phyloP scores from a whole-genome alignment of 192 early-diverging fungal species.

The Funneliformis geosporum region DNA sequence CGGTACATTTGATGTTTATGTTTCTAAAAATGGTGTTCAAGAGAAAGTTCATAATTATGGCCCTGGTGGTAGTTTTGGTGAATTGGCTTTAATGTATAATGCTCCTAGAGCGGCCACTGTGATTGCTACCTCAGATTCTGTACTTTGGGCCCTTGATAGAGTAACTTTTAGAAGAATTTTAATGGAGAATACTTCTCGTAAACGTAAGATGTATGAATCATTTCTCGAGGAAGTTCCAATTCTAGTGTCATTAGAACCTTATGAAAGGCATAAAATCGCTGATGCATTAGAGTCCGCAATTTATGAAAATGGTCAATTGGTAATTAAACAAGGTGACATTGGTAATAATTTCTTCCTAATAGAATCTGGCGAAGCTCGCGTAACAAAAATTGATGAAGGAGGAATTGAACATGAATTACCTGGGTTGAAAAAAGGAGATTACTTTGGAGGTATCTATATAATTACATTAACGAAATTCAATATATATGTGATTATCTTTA shows the following conservation, averaged over 20 bases:
- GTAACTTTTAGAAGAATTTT: slow-evolving; percentile 95
- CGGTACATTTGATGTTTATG: slow-evolving; percentile 90
- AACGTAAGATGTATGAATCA: slow-evolving; percentile 93
- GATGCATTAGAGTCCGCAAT: slow-evolving; percentile 94
- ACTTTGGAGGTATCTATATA: slow-evolving; percentile 84
- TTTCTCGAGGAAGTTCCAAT: slow-evolving; percentile 94
- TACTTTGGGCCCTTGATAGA: slow-evolving; percentile 97
- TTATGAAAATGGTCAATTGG: slow-evolving; percentile 78
- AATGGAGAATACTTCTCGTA: slow-evolving; percentile 97
- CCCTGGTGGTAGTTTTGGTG: slow-evolving; percentile 92
- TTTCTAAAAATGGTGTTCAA: slow-evolving; percentile 66
- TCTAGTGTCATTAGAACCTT: slow-evolving; percentile 86
- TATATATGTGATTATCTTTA: too few species aligned
- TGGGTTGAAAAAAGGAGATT: slow-evolving; percentile 78
- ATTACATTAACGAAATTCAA: neutral
- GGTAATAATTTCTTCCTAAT: slow-evolving; percentile 96
- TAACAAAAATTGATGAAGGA: slow-evolving; percentile 77
- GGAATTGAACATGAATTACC: slow-evolving; percentile 78
- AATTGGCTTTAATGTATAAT: slow-evolving; percentile 99
- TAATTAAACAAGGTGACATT: slow-evolving; percentile 90
- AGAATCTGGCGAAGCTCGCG: slow-evolving; percentile 84
- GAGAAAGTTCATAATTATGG: slow-evolving; percentile 79
- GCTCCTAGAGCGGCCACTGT: slow-evolving; percentile 97
- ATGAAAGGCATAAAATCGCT: slow-evolving; percentile 98
- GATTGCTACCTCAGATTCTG: slow-evolving; percentile 76